These are phyloP conservation scores for Ceratocystis smalleyi DNA, from an alignment of 2,329 filamentous ascomycete species.

Conservation along the genomic window DNA sequence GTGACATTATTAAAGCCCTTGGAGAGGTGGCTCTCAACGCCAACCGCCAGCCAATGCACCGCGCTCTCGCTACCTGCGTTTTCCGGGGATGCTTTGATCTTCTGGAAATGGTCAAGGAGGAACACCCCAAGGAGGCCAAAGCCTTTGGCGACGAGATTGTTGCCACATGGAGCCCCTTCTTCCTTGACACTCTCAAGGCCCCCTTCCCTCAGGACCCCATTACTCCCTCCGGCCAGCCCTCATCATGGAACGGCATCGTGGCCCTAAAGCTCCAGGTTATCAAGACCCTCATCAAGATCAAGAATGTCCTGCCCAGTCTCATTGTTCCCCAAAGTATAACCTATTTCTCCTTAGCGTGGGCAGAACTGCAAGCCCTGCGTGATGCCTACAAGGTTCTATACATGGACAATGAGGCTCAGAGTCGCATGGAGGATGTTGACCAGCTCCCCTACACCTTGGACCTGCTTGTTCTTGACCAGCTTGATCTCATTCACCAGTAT, in stretches of 20 bases:
- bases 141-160: slow-evolving; percentile 78
- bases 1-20: slow-evolving; percentile 68
- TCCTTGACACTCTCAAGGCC: slow-evolving; percentile 61
- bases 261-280: slow-evolving; percentile 87
- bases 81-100: slow-evolving; percentile 88
- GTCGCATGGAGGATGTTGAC: slow-evolving; percentile 77
- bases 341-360: slow-evolving; percentile 79
- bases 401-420: slow-evolving; percentile 71
- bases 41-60: slow-evolving; percentile 55
- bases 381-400: slow-evolving; percentile 66
- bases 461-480: slow-evolving; percentile 80
- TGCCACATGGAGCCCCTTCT: slow-evolving; percentile 75
- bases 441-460: slow-evolving; percentile 88
- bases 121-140: slow-evolving; percentile 74
- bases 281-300: slow-evolving; percentile 82
- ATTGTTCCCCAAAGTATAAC: slow-evolving; percentile 67
- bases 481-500: slow-evolving; percentile 88
- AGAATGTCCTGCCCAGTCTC: slow-evolving; percentile 65
- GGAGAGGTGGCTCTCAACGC: slow-evolving; percentile 69
- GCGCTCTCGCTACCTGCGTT: slow-evolving; percentile 75
- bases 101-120: slow-evolving; percentile 90
- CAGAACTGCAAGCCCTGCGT: slow-evolving; percentile 63
- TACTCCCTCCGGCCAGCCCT: slow-evolving; percentile 36
- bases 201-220: slow-evolving; percentile 50
- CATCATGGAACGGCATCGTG: slow-evolving; percentile 65